A percentile compares a stretch with the other conserved stretches of the same genome.
Conservation (phyloP, 306 rosid genomes). For the Vachellia collinsii region DNA sequence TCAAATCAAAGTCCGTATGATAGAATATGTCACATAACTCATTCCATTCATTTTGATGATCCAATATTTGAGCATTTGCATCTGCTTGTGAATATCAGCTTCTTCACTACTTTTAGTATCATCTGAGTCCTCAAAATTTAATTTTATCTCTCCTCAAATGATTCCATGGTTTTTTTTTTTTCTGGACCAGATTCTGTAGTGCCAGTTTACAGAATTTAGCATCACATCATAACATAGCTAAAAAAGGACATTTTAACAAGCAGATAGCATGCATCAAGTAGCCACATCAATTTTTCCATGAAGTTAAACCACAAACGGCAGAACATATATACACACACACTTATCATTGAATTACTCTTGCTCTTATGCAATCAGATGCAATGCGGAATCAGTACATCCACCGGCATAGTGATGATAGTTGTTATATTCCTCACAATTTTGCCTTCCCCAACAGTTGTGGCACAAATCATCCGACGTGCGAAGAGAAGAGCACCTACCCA, state of each 20-base stretch:
- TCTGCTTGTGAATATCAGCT: not conserved
- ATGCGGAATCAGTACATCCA: slow-evolving; percentile 48
- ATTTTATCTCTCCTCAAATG: not conserved
- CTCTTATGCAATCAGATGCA: slow-evolving; percentile 42
- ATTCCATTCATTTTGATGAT: not conserved
- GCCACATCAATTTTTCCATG: not conserved
- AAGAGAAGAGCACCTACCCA: slow-evolving; percentile 69
- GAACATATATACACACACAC: not conserved
- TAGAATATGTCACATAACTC: slow-evolving; percentile 7
- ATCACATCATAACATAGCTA: not conserved
- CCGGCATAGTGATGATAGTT: slow-evolving; percentile 61
- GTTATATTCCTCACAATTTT: slow-evolving; percentile 70
- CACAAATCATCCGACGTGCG: slow-evolving; percentile 76
- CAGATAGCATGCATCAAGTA: not conserved
- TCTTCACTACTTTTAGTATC: not conserved
- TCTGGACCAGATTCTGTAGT: not conserved
- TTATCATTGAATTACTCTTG: slow-evolving; percentile 27
- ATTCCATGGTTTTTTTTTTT: not conserved
- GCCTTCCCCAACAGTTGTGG: slow-evolving; percentile 70
- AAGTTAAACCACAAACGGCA: not conserved
- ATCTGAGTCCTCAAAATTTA: not conserved
- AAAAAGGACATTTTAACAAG: not conserved
- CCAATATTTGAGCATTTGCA: not conserved
- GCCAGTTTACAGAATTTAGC: not conserved
- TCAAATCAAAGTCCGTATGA: not conserved